Evolutionary conservation across 2,329 filamentous ascomycete species (phyloP), one percentile per base, ranked within the genome.

Genomic region (Eutypella sp.): DNA sequence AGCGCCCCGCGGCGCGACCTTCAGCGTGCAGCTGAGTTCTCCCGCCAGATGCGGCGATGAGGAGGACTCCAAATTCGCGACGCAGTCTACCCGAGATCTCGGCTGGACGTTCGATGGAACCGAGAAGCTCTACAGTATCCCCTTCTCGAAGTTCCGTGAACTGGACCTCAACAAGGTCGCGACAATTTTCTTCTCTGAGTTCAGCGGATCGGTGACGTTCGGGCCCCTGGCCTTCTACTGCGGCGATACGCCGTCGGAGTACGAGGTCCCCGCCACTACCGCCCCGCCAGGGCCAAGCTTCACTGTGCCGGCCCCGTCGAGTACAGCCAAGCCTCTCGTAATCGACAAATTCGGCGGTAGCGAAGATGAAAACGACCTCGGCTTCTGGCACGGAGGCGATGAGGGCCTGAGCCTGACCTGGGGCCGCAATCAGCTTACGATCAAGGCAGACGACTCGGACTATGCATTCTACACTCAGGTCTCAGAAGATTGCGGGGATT

Each of bases 381-480:
- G 75, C 3, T 75, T 79, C 62, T 87, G 81, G 76, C 82, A 86
- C 60, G 83, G 84, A 9, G 71, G 71, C n/a, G 81, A 82, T 40
- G 81, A 85, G 48, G 71, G 73, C 15, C 73, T 84, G 57, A 68
- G 64, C 5, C 62, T 78, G 20, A 74, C 72, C 11, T 77, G 77
- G 54, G 68, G 69, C n/a, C 62, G 64, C 42, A 73, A 72, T 49
- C 71, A 69, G 48, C 65, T 85, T 50, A 76, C 71, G 7, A 72
- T 85, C 50, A 72, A 71, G 49, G 80, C 79, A 10, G 72, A 72
- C 23, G 77, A 84, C 56, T 72, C 81, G 6, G 81, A 84, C 54
- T 73, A 82, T 47, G 72, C 74, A 41, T 84, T 76, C 67, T 78
- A 82, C 55, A 80, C 79, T 6, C 78, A 83, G 47, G 59, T 85